phyloP scores from a whole-genome alignment of 169 alveolate genomes.

The Plasmodium coatneyi region DNA sequence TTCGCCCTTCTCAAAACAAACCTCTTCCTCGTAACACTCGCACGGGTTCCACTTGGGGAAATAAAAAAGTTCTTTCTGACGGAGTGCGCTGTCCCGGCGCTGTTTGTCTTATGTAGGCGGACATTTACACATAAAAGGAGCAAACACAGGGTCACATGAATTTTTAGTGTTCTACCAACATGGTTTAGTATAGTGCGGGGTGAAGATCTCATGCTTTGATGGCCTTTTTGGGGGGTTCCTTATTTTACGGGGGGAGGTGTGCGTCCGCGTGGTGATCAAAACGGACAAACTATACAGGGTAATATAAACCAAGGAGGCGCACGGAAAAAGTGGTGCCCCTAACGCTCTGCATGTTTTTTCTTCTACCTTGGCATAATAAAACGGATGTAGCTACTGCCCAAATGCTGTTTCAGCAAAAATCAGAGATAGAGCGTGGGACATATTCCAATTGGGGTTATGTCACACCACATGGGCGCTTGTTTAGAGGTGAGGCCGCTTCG shows the following conservation, averaged over 20 bases:
- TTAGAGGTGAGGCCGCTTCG: neutral
- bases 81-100: neutral
- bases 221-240: neutral
- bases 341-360: neutral
- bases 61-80: slow-evolving; percentile 16
- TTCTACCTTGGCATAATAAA: neutral
- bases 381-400: neutral
- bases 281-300: neutral
- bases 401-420: neutral
- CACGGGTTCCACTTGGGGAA: neutral
- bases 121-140: slow-evolving; percentile 18
- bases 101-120: neutral
- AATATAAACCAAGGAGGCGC: neutral
- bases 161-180: slow-evolving; percentile 67
- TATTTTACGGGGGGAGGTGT: neutral
- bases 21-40: neutral
- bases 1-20: slow-evolving; percentile 14
- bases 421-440: neutral
- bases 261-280: neutral
- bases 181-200: slow-evolving; percentile 9
- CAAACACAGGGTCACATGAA: slow-evolving; percentile 17
- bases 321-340: neutral
- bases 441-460: neutral
- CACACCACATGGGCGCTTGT: neutral
- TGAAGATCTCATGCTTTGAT: slow-evolving; percentile 50